Conservation (phyloP, 1,284 basidiomycete genomes). For the Leccinum glutinopallens region DNA sequence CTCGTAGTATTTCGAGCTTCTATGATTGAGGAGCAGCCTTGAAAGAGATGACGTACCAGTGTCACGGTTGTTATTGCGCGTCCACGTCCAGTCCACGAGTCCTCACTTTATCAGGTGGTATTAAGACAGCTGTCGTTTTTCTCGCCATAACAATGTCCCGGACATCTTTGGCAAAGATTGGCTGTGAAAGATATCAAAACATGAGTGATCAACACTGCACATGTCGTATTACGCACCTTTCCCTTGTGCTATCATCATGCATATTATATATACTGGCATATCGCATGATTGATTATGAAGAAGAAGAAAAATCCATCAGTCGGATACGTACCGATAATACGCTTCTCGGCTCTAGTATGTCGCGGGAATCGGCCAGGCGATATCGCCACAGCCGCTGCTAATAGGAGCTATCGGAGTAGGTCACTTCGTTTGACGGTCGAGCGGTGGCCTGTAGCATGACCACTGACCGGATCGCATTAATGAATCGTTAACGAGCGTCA, state of each 20-base stretch:
- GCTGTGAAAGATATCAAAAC: too few species aligned
- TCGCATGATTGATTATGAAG: too few species aligned
- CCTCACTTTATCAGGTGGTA: conserved; percentile 58
- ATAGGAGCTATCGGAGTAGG: conserved; percentile 27
- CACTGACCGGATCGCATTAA: conserved; percentile 48
- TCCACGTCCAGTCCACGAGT: not conserved
- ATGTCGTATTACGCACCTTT: too few species aligned
- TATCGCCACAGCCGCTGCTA: conserved; percentile 31
- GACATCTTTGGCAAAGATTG: conserved; percentile 68
- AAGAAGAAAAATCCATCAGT: too few species aligned
- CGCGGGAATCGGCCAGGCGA: conserved; percentile 39
- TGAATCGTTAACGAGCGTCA: conserved; percentile 40
- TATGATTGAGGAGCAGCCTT: conserved; percentile 79
- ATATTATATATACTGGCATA: too few species aligned
- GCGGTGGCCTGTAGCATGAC: conserved; percentile 47
- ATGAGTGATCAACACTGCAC: too few species aligned
- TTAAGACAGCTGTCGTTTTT: conserved; percentile 60
- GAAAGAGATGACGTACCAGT: conserved; percentile 3
- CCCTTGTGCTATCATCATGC: too few species aligned
- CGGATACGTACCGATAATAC: too few species aligned
- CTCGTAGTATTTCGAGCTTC: conserved; percentile 69
- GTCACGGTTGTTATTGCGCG: too few species aligned
- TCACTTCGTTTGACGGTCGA: conserved; percentile 15
- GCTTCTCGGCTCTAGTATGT: too few species aligned
- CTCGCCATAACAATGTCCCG: conserved; percentile 69